Base-by-base conservation (phyloP, 495 filamentous ascomycete genomes). In the Copromyces sp. region DNA sequence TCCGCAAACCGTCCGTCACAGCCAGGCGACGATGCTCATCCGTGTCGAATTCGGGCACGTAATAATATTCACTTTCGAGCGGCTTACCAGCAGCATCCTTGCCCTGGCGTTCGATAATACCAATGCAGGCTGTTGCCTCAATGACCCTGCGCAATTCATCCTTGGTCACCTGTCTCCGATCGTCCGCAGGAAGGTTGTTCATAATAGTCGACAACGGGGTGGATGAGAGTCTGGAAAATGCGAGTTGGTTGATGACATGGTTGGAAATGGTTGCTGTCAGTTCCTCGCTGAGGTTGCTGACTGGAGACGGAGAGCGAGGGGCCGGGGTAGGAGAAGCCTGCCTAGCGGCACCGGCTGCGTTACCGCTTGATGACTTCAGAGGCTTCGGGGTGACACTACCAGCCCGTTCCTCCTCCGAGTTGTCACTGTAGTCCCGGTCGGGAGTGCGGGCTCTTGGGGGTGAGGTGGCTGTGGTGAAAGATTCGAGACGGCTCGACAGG, bases 61-160 rank as follows among this genome's bases (percentile, higher is more conserved):
- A 99, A 79, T 98, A 98, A 77, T 94, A 99, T 82, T 99, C 94
- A 82, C 90, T 94, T 85, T 99, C 95, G 11, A 99, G 88, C 8
- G 90, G 86, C 84, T 97, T 94, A 73, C 95, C 95, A 0, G 95
- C 95, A 17, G 95, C 95, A 83, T 99, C 95, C 80, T 98, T 99
- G 78, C 95, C 95, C 78, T 94, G 91, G 42, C 95, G 90, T 68
- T 88, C 86, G 75, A 99, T 96, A 77, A 95, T 89, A 39, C 95
- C 95, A 69, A 98, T 88, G 76, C 92, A 96, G 32, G 87, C 82
- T 35, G 91, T 91, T 17, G 82, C 81, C 76, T 92, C 90, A 45
- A 98, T 88, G 70, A 97, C 84, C 42, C 81, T 81, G 44, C 90
- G 88, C 71, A 97, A 85, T 39, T 90, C 87, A 4, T 88, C 83